Evolutionary conservation across 2,329 filamentous ascomycete species (phyloP), one percentile per base, ranked within the genome.

Genomic region (Boeremia lycopersici): DNA sequence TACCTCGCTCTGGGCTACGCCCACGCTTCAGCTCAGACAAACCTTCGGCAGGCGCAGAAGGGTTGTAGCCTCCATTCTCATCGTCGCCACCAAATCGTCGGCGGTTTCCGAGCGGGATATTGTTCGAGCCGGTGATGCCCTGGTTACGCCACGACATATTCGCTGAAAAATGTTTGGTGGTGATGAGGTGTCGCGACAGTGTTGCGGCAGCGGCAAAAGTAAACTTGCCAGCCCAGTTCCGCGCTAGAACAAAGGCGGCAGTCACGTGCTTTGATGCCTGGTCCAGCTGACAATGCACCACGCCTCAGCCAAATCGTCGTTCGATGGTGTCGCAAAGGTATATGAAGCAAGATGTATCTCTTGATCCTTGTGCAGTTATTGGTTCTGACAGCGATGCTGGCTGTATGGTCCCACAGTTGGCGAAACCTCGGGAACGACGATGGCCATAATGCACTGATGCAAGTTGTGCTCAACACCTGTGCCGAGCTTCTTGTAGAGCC

Each of bases 61-160:
- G 78, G 59, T 77, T 76, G 67, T 78, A 78, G 60, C 72, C 75
- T 43, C 53, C 53, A 53, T 78, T 79, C 44, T 77, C 77, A 43
- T 73, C 70, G 43, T 85, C 88, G 63, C 84, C 89, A 57, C 86
- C 89, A 67, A 96, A 92, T 59, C 93, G 89, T 69, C 90, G 86
- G 63, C 86, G 84, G 67, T 86, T 96, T 47, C 95, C 95, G 59
- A 99, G 81, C 57, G 95, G 95, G 69, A 99, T 96, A 72, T 97
- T 98, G 79, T 99, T 99, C 39, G 96, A 98, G 47, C 95, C 95
- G 17, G 95, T 99, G 74, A 96, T 96, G 67, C 95, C 95, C 71
- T 86, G 82, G 61, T 82, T 84, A 71, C 86, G 82, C 85, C 85
- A 88, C 74, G 85, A 78, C 86, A 88, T 88, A 36, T 40, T 78